A percentile compares a stretch with the other conserved stretches of the same genome.
Conservation (phyloP, 805 yeast genomes). For the Lipomyces orientalis region DNA sequence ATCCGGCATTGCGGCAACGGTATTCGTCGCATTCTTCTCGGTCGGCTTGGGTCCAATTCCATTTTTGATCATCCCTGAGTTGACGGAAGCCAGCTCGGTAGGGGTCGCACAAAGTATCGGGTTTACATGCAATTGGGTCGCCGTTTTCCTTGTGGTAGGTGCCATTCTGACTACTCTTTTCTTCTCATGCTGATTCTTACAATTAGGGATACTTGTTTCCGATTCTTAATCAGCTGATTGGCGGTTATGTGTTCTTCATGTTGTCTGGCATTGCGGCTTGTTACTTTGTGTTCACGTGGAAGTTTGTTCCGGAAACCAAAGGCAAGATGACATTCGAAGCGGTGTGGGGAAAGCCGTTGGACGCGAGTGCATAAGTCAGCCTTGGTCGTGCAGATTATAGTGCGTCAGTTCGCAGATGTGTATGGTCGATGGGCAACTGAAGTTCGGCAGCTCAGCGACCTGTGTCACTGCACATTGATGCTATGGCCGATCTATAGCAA, state of each 20-base stretch:
- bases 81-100: constrained; percentile 79
- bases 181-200: background rate
- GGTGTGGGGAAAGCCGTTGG: constrained; percentile 58
- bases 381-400: background rate
- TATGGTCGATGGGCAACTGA: background rate
- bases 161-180: background rate
- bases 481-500: no score
- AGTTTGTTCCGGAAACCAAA: constrained; percentile 74
- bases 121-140: constrained; percentile 86
- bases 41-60: constrained; percentile 96
- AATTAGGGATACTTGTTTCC: constrained; percentile 77
- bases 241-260: constrained; percentile 77
- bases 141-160: constrained; percentile 68
- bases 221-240: constrained; percentile 62
- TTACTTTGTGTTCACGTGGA: constrained; percentile 56
- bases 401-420: background rate
- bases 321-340: constrained; percentile 65
- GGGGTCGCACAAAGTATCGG: constrained; percentile 94
- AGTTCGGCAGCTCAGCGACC: no score
- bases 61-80: constrained; percentile 82
- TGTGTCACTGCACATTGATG: no score
- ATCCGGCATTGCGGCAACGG: constrained; percentile 67
- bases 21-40: constrained; percentile 85
- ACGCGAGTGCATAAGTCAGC: background rate
- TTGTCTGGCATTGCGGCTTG: constrained; percentile 59